Evolutionary conservation across 805 yeast species (phyloP).

Genomic region (Ogataea methylovora): DNA sequence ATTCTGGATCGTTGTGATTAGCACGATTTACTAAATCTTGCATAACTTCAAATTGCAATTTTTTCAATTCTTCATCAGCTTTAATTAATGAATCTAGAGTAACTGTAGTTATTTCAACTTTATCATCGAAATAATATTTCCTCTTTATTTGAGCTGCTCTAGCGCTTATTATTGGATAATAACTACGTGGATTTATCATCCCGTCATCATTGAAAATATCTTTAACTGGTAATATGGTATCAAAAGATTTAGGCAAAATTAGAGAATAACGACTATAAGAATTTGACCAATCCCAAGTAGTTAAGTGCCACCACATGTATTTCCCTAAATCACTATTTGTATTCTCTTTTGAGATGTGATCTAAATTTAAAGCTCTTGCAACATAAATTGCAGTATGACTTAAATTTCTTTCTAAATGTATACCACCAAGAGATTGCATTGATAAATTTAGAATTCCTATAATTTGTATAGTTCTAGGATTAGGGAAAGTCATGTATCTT

Average conservation of each 20-base stretch:
- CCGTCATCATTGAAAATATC: neutral
- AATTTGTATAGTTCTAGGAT: constrained; percentile 7
- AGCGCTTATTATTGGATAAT: constrained; percentile 6
- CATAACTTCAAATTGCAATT: neutral
- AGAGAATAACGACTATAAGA: constrained; percentile 3
- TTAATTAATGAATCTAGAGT: neutral
- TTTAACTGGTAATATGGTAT: constrained; percentile 8
- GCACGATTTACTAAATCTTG: neutral
- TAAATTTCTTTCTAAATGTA: constrained; percentile 6
- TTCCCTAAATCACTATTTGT: neutral
- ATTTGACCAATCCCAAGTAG: constrained; percentile 12
- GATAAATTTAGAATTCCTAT: constrained; percentile 9
- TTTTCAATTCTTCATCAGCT: constrained; percentile 1
- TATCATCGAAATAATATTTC: constrained; percentile 5
- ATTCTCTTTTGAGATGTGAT: constrained; percentile 4
- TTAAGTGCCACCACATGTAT: constrained; percentile 11
- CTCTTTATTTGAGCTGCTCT: constrained; percentile 7
- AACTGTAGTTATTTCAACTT: neutral
- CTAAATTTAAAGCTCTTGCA: constrained; percentile 9
- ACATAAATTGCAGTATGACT: constrained; percentile 7
- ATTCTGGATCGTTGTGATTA: neutral
- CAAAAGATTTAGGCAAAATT: constrained; percentile 5
- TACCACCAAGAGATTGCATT: constrained; percentile 6
- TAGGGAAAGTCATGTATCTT: constrained; percentile 10
- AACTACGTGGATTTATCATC: neutral